Conservation (phyloP, 768 basidiomycete genomes). For the Hemileccinum rubropunctum region DNA sequence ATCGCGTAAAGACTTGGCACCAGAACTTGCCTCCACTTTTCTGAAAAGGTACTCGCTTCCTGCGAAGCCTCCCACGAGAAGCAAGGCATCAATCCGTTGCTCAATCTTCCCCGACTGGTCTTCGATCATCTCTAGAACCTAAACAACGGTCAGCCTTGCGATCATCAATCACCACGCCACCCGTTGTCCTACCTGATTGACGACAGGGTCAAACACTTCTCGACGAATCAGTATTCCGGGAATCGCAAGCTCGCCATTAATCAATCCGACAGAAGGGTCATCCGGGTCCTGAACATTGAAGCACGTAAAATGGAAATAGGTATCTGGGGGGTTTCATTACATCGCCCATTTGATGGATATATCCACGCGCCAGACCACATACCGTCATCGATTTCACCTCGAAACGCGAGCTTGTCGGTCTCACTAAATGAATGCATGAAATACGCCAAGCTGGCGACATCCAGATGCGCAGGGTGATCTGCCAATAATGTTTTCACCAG, state of each 20-base stretch:
- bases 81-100: conserved; percentile 75
- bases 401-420: conserved; percentile 80
- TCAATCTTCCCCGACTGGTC: conserved; percentile 66
- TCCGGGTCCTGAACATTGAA: conserved; percentile 85
- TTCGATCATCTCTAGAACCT: conserved; percentile 80
- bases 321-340: conserved; percentile 44
- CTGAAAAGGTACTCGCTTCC: conserved; percentile 83
- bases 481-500: conserved; percentile 72
- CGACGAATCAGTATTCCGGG: conserved; percentile 75
- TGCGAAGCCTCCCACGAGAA: conserved; percentile 89
- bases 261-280: conserved; percentile 74
- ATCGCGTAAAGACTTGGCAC: background rate
- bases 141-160: conserved; percentile 10
- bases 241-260: conserved; percentile 82
- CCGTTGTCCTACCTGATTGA: conserved; percentile 58
- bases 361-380: conserved; percentile 16
- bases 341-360: conserved; percentile 3
- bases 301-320: conserved; percentile 85
- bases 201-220: conserved; percentile 88
- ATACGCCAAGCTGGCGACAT: conserved; percentile 77
- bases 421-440: conserved; percentile 90
- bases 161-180: conserved; percentile 5
- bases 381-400: conserved; percentile 76
- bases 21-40: conserved; percentile 61
- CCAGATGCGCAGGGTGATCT: conserved; percentile 85